phyloP scores from a whole-genome alignment of 306 rosid genomes.

The Cicer bijugum region DNA sequence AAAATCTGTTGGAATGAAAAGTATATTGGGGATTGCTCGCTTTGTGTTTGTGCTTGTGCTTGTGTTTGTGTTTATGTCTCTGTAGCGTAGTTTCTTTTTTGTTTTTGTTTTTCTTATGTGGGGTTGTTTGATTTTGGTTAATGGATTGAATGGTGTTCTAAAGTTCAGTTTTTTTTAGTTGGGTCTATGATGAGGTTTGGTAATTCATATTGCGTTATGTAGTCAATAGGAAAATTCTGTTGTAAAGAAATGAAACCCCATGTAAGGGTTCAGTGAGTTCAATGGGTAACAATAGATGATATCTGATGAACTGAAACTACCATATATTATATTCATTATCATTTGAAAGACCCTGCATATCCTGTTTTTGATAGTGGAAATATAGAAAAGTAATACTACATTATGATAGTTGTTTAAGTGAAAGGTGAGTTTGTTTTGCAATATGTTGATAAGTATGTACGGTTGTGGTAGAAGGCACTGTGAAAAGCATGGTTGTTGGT shows the following conservation, averaged over 20 bases:
- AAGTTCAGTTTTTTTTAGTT: not conserved
- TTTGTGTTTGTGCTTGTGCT: not conserved
- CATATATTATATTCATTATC: not conserved
- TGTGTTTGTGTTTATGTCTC: slow-evolving; percentile 11
- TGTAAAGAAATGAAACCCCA: not conserved
- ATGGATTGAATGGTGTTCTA: not conserved
- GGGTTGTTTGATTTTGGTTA: not conserved
- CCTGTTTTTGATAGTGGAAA: not conserved
- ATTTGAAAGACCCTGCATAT: not conserved
- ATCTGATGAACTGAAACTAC: not conserved
- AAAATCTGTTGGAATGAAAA: not conserved
- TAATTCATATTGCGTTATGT: not conserved
- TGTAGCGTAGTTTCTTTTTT: not conserved
- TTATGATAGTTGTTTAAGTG: slow-evolving; percentile 11
- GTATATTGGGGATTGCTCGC: not conserved
- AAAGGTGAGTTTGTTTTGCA: slow-evolving; percentile 35
- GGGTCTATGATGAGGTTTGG: not conserved
- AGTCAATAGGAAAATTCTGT: not conserved
- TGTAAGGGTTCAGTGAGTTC: not conserved
- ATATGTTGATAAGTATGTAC: slow-evolving; percentile 42
- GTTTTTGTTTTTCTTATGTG: not conserved
- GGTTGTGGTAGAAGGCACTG: slow-evolving; percentile 52
- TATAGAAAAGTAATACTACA: not conserved
- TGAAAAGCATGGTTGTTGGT: slow-evolving; percentile 51
- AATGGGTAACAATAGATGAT: not conserved